phyloP scores from a whole-genome alignment of 257 asterid genomes.

The Primulina huaijiensis region DNA sequence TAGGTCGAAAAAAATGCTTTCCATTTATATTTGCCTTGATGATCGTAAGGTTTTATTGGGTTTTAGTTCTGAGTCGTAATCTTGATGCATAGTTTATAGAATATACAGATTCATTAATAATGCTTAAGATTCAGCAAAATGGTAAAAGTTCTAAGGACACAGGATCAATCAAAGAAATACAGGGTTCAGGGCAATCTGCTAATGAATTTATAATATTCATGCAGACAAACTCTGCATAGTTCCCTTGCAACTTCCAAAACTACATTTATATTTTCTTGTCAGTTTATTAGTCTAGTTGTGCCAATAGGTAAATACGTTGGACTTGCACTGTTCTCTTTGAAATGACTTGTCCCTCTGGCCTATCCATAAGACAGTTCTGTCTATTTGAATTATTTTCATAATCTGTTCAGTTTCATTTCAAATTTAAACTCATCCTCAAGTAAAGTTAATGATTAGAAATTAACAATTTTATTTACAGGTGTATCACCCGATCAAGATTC shows the following conservation, averaged over 20 bases:
- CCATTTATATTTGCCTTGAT: not conserved
- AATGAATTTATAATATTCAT: no score
- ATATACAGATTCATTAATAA: no score
- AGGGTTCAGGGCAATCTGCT: not conserved
- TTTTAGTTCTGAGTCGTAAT: not conserved
- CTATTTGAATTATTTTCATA: conserved; percentile 1
- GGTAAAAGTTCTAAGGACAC: not conserved
- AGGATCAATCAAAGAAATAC: not conserved
- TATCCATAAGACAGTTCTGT: not conserved
- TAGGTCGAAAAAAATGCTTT: not conserved
- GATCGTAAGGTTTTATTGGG: not conserved
- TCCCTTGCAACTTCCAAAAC: not conserved
- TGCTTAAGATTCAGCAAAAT: not conserved
- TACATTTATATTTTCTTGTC: not conserved
- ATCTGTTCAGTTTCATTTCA: conserved; percentile 4
- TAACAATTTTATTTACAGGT: conserved; percentile 38
- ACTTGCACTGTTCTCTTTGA: not conserved
- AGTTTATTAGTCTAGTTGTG: not conserved
- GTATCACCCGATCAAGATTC: conserved; percentile 74
- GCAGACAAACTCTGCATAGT: not conserved
- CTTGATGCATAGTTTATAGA: not conserved
- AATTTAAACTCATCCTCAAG: conserved; percentile 2
- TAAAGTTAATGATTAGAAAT: conserved; percentile 13
- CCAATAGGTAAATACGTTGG: not conserved
- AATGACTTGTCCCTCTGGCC: not conserved